These are phyloP conservation scores for Neonectria hederae DNA, from an alignment of 2,329 filamentous ascomycete species.

Conservation along the genomic window DNA sequence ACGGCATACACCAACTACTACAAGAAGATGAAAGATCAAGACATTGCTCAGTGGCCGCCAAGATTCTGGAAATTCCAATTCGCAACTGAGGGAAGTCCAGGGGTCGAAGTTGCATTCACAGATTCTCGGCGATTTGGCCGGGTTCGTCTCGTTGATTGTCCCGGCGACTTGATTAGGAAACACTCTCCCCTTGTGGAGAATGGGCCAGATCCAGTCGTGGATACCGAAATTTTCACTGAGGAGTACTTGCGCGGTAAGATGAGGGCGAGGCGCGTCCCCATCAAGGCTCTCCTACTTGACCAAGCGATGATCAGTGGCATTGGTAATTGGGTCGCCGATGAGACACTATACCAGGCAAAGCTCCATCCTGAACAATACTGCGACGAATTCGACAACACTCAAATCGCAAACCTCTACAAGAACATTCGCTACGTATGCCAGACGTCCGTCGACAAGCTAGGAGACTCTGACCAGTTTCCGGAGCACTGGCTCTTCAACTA, in stretches of 20 bases:
- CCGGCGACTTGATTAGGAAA: conserved; percentile 77
- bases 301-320: conserved; percentile 91
- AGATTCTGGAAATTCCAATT: conserved; percentile 89
- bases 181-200: conserved; percentile 87
- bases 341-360: conserved; percentile 87
- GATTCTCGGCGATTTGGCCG: conserved; percentile 83
- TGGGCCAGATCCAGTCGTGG: conserved; percentile 90
- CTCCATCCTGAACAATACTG: conserved; percentile 95
- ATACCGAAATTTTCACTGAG: conserved; percentile 79
- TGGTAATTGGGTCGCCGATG: conserved; percentile 97
- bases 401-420: conserved; percentile 77
- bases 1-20: conserved; percentile 86
- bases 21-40: conserved; percentile 70
- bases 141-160: conserved; percentile 83
- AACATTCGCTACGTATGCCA: conserved; percentile 82
- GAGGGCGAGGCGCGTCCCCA: conserved; percentile 79
- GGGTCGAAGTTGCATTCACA: conserved; percentile 78
- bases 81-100: conserved; percentile 65
- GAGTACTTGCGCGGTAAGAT: conserved; percentile 79
- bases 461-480: conserved; percentile 85
- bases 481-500: conserved; percentile 88
- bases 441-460: conserved; percentile 79
- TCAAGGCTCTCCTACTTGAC: conserved; percentile 89
- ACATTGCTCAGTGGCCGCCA: conserved; percentile 80
- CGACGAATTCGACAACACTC: conserved; percentile 77